phyloP scores from a whole-genome alignment of 2,329 filamentous ascomycete species.

The Raffaelea arxii region DNA sequence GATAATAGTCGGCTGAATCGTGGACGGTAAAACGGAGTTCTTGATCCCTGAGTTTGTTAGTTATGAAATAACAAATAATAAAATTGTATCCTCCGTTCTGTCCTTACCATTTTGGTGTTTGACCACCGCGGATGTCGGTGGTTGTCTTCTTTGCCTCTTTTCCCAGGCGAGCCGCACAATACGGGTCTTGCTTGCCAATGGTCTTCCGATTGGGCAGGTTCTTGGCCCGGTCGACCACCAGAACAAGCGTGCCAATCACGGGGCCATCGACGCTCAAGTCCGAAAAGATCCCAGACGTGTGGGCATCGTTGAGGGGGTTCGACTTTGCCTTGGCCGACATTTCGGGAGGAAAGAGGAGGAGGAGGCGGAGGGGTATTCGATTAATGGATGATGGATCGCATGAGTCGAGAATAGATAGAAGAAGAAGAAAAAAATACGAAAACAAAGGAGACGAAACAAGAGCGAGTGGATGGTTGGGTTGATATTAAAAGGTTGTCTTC shows the following conservation, averaged over 20 bases:
- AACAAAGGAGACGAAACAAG: no score
- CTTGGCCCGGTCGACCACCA: slow-evolving; percentile 89
- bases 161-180: slow-evolving; percentile 84
- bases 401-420: neutral
- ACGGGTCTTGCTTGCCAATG: slow-evolving; percentile 97
- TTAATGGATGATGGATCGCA: no score
- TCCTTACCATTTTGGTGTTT: slow-evolving; percentile 86
- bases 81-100: neutral
- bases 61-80: no score
- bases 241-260: slow-evolving; percentile 83
- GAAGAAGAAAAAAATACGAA: neutral
- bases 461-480: no score
- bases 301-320: slow-evolving; percentile 52
- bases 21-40: slow-evolving; percentile 93
- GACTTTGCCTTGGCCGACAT: slow-evolving; percentile 46
- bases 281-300: slow-evolving; percentile 87
- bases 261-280: slow-evolving; percentile 92
- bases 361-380: neutral
- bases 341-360: neutral
- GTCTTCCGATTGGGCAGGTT: slow-evolving; percentile 94
- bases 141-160: slow-evolving; percentile 98
- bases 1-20: slow-evolving; percentile 92
- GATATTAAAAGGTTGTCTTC: no score
- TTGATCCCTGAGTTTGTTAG: slow-evolving; percentile 63
- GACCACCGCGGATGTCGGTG: slow-evolving; percentile 86